Percentiles rank a stretch among this genome's conserved stretches.
Evolutionary conservation across 257 asterid species (phyloP).

Genomic region (Nicotiana otophora): DNA sequence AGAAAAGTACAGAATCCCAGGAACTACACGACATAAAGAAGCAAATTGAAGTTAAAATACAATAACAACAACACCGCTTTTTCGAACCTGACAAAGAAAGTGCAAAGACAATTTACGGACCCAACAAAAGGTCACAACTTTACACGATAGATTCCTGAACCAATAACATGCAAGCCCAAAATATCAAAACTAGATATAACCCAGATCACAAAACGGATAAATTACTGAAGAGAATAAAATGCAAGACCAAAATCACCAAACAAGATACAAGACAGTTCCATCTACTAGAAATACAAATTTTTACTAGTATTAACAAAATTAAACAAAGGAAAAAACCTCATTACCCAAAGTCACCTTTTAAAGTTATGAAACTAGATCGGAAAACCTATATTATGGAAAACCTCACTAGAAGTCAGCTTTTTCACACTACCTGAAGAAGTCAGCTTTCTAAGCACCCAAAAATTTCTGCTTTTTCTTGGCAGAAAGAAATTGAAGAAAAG

Average conservation of each 20-base stretch:
- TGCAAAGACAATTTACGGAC: conserved; percentile 16
- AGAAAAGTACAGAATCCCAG: not conserved
- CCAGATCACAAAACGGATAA: not conserved
- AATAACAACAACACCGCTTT: not conserved
- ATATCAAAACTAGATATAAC: not conserved
- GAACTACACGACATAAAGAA: not conserved
- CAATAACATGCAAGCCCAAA: not conserved
- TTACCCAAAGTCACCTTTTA: no score
- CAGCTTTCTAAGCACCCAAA: not conserved
- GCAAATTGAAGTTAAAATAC: not conserved
- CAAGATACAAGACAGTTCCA: not conserved
- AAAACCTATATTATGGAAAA: no score
- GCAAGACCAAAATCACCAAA: not conserved
- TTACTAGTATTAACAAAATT: not conserved
- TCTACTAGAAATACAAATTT: not conserved
- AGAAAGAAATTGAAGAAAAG: not conserved
- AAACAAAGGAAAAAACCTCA: not conserved
- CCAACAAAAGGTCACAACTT: not conserved
- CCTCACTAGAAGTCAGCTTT: not conserved
- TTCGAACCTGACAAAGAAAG: not conserved
- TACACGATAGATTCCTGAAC: not conserved
- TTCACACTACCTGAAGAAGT: not conserved
- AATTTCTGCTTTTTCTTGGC: not conserved
- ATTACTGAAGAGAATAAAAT: not conserved
- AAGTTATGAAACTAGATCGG: no score